These are phyloP conservation scores for Hamamelis virginiana DNA, from an alignment of 164 flowering plant species.

Conservation along the genomic window DNA sequence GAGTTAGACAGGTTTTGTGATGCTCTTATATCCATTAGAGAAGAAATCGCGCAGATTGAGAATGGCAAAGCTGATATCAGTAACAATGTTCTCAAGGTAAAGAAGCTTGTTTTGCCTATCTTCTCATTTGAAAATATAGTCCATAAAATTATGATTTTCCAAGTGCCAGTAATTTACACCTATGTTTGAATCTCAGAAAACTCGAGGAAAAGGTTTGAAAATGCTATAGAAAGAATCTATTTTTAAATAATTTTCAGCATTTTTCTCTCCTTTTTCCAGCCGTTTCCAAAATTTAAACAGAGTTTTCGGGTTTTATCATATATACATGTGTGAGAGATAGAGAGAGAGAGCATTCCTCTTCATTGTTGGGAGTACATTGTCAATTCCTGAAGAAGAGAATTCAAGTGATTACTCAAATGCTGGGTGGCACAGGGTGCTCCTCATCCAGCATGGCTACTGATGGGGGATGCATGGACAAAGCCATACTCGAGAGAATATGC, in stretches of 20 bases:
- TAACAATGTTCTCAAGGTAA: conserved; percentile 94
- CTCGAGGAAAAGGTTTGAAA: too few relatives aligned
- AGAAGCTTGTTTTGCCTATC: neutral
- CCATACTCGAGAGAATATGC: conserved; percentile 95
- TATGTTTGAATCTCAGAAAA: too few relatives aligned
- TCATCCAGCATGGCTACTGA: conserved; percentile 88
- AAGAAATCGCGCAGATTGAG: conserved; percentile 88
- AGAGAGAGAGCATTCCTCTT: too few relatives aligned
- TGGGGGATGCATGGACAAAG: conserved; percentile 88
- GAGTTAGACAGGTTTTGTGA: conserved; percentile 97
- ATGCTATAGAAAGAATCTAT: too few relatives aligned
- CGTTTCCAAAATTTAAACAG: too few relatives aligned
- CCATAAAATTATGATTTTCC: too few relatives aligned
- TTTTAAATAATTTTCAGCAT: too few relatives aligned
- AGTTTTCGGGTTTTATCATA: too few relatives aligned
- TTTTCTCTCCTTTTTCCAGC: too few relatives aligned
- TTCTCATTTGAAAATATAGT: neutral
- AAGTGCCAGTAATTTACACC: too few relatives aligned
- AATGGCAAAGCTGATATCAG: conserved; percentile 78
- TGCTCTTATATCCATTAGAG: conserved; percentile 90
- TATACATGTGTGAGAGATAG: too few relatives aligned
- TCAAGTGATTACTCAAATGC: too few relatives aligned
- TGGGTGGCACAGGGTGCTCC: conserved; percentile 98
- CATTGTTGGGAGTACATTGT: neutral
- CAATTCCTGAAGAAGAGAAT: neutral